A percentile compares a stretch with the other conserved stretches of the same genome.
Evolutionary conservation across 768 basidiomycete species (phyloP).

Genomic region (Coprinopsis cinerea): DNA sequence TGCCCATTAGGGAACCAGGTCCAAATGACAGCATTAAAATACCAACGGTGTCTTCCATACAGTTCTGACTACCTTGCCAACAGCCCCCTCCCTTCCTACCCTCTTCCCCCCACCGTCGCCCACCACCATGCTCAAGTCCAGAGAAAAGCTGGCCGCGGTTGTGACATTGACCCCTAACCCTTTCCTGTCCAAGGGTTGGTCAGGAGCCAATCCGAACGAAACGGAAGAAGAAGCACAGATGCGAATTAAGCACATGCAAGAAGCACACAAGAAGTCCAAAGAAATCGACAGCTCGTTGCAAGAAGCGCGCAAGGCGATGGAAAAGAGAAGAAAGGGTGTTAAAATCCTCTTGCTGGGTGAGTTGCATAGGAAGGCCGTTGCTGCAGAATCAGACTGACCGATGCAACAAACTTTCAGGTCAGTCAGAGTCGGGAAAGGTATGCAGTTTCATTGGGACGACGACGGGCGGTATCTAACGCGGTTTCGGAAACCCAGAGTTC

Average conservation of each 20-base stretch:
- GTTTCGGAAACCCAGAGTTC: conserved; percentile 32
- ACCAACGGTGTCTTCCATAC: neutral
- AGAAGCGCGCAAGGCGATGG: conserved; percentile 39
- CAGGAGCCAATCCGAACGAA: conserved; percentile 23
- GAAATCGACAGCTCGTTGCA: conserved; percentile 44
- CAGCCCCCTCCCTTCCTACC: neutral
- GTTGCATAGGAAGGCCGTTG: too few species aligned
- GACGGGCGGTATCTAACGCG: neutral
- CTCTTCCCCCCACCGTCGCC: conserved; percentile 1
- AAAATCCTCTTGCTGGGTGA: conserved; percentile 53
- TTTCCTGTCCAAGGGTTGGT: conserved; percentile 20
- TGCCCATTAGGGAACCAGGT: conserved; percentile 11
- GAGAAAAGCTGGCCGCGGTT: conserved; percentile 8
- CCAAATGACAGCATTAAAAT: conserved; percentile 11
- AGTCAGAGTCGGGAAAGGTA: conserved; percentile 56
- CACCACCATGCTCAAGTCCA: conserved; percentile 17
- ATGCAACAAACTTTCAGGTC: too few species aligned
- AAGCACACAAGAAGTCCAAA: conserved; percentile 37
- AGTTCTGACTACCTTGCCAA: neutral
- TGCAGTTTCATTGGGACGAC: neutral
- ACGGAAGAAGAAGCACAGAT: conserved; percentile 27
- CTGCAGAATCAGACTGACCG: too few species aligned
- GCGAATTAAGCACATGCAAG: conserved; percentile 30
- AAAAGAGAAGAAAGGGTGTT: conserved; percentile 44
- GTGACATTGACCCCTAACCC: conserved; percentile 20